These are phyloP conservation scores for Penicillium pancosmium DNA, from an alignment of 495 filamentous ascomycete genomes.

Conservation along the genomic window DNA sequence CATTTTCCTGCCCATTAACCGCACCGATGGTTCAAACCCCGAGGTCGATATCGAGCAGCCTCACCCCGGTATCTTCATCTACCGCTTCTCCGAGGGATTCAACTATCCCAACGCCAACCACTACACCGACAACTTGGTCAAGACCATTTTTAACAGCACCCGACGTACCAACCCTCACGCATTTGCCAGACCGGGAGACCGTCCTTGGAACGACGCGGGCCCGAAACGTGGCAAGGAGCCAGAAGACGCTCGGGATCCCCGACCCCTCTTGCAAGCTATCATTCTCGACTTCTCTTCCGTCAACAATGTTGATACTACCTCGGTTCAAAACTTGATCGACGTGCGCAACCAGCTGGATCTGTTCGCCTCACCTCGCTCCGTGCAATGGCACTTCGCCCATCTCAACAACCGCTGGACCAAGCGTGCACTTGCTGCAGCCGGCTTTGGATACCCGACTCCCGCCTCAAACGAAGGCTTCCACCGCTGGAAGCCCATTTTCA, in stretches of 20 bases:
- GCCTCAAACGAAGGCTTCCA: constrained; percentile 54
- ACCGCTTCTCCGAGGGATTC: constrained; percentile 95
- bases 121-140: constrained; percentile 80
- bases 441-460: constrained; percentile 87
- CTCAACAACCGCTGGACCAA: constrained; percentile 99
- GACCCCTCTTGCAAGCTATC: constrained; percentile 81
- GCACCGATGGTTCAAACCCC: constrained; percentile 89
- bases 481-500: constrained; percentile 96
- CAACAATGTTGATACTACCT: constrained; percentile 95
- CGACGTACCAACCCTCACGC: constrained; percentile 71
- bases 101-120: constrained; percentile 95
- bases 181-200: constrained; percentile 72
- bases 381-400: constrained; percentile 95
- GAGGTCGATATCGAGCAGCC: constrained; percentile 76
- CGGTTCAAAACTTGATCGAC: constrained; percentile 92
- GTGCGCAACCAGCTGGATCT: constrained; percentile 96
- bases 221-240: constrained; percentile 59
- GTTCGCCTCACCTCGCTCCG: constrained; percentile 78
- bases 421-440: constrained; percentile 85
- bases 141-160: constrained; percentile 73
- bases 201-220: constrained; percentile 96
- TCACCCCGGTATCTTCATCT: constrained; percentile 95
- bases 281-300: constrained; percentile 96
- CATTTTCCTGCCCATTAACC: constrained; percentile 89
- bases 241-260: constrained; percentile 45